These are phyloP conservation scores for Anethum foeniculum DNA, from an alignment of 140 eudicot genomes.

Conservation along the genomic window DNA sequence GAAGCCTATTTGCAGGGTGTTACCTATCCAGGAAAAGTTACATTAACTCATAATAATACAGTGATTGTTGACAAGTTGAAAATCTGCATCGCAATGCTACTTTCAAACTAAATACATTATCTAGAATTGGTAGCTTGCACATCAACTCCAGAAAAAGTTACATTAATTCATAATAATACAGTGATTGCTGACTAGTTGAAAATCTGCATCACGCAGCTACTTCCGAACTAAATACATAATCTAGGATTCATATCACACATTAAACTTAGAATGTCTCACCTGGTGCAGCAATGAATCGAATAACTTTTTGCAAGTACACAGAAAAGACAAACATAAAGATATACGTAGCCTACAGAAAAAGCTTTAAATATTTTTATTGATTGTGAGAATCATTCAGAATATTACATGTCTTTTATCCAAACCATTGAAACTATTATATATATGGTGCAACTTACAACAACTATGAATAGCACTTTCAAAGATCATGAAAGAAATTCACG, in stretches of 20 bases:
- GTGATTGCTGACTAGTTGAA: no score
- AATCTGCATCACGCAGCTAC: not conserved
- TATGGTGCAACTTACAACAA: not conserved
- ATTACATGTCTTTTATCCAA: not conserved
- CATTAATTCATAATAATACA: not conserved
- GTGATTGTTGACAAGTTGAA: no score
- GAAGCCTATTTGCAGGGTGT: not conserved
- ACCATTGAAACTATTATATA: not conserved
- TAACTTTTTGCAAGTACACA: not conserved
- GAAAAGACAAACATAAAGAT: not conserved
- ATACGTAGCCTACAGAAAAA: not conserved
- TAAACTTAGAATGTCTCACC: not conserved
- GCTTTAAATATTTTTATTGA: not conserved
- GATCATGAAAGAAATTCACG: constrained; percentile 57
- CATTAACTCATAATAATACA: not conserved
- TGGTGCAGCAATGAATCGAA: not conserved
- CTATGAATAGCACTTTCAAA: not conserved
- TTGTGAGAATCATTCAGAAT: not conserved
- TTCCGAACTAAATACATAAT: no score
- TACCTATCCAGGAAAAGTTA: no score
- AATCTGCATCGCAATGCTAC: no score
- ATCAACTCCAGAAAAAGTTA: no score
- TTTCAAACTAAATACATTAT: no score
- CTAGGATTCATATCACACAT: not conserved
- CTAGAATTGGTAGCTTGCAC: no score